Evolutionary conservation across 768 basidiomycete species (phyloP).

Genomic region (Jaapia argillacea): DNA sequence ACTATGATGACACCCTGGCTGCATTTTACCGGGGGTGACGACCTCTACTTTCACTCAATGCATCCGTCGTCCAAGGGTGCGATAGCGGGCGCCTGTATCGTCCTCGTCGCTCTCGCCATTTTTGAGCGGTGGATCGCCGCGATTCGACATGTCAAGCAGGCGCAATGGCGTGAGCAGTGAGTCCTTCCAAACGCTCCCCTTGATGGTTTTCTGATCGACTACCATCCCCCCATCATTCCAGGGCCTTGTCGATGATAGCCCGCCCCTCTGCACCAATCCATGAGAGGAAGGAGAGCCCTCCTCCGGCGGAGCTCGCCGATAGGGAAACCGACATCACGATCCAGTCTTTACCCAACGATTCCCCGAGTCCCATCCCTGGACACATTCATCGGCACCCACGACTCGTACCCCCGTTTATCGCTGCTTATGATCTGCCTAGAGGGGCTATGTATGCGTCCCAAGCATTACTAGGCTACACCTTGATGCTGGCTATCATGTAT

Average conservation of each 20-base stretch:
- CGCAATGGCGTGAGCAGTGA: constrained; percentile 52
- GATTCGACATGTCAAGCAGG: constrained; percentile 39
- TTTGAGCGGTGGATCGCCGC: constrained; percentile 64
- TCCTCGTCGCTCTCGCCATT: constrained; percentile 54
- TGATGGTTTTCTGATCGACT: too few relatives aligned
- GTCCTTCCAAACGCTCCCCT: too few relatives aligned
- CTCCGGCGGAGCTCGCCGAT: too few relatives aligned
- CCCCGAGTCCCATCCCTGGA: too few relatives aligned
- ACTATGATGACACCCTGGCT: constrained; percentile 57
- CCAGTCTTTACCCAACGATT: too few relatives aligned
- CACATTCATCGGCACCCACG: too few relatives aligned
- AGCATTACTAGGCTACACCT: constrained; percentile 47
- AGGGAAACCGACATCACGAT: too few relatives aligned
- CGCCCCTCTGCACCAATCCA: neutral
- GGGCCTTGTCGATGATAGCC: neutral
- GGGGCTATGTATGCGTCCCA: constrained; percentile 59
- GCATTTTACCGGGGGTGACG: constrained; percentile 58
- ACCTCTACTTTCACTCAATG: constrained; percentile 60
- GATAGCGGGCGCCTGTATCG: constrained; percentile 67
- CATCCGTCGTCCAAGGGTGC: constrained; percentile 58
- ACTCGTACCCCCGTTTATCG: constrained; percentile 49
- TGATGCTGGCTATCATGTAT: constrained; percentile 83
- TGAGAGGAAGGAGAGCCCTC: too few relatives aligned
- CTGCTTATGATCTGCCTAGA: constrained; percentile 58
- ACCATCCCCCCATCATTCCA: neutral